Evolutionary conservation across 257 asterid species (phyloP), one percentile per base, ranked within the genome.

Genomic region (Capsicum chinense): DNA sequence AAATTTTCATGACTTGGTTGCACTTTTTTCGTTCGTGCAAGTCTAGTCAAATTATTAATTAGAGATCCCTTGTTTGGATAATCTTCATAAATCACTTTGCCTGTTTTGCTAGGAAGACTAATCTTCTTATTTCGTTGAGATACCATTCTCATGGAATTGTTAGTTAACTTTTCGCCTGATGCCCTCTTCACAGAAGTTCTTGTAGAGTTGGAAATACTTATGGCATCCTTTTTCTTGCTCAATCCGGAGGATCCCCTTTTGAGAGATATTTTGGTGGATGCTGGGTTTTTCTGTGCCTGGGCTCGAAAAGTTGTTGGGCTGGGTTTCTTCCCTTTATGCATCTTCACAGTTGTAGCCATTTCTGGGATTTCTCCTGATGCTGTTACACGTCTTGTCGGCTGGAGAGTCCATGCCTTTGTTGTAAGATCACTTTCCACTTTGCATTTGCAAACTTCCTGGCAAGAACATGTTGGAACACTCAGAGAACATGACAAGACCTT

Each of bases 381-480:
- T 66, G 79, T 35, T 66, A 56, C 35, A 42, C 15, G 21, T 81
- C 42, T 81, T 26, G 56, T 44, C 12, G 15, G 48, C 48, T 6
- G 81, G 48, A 44, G 83, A 60, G 19, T 80, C 84, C 84, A 19
- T 8, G 26, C 44, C 70, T 9, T 64, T 52, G 11, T 64, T 42
- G 26, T 76, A 54, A 76, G 81, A 8, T 81, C 84, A 59, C 57
- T 39, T 42, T 50, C 21, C 14, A 11, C 42, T 17, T 44, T 35
- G 59, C 48, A 82, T 21, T 68, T 68, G 68, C 11, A 21, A 21
- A 17, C 63, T 69, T 86, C 91, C 33, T 80, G 88, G 86, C 74
- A 82, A 54, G 91, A 88, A 70, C 87, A 87, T 9, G n/a, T 37
- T 26, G 89, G 87, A 58, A 64, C 81, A 85, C 85, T 80, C 10